Base-by-base conservation (phyloP, 2,329 filamentous ascomycete genomes). In the Fonsecaea erecta region DNA sequence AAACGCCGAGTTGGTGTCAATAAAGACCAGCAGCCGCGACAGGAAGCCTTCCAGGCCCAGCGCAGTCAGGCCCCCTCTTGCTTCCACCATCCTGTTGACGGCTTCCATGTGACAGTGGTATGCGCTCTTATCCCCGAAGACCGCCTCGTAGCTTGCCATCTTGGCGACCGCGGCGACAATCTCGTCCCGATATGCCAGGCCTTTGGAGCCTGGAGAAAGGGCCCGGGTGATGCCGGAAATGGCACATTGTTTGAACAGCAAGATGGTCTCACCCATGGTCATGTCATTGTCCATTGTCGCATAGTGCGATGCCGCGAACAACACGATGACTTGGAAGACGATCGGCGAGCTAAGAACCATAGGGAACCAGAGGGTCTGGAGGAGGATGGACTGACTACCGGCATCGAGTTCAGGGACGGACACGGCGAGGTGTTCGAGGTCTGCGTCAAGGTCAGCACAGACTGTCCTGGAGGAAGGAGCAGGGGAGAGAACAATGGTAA, bases 91-190 rank as follows among this genome's bases (percentile, higher is more conserved):
- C 18, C 76, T 73, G 40, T 71, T 66, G 28, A 84, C 73, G 3
- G 78, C 82, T 1, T 74, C 73, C 82, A 84, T 84, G 73, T 85
- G 82, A 2, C 79, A 77, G 57, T 76, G 73, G 64, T 81, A 84
- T 14, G 77, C 75, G 2, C 75, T 71, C 21, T 75, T 69, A 21
- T 77, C 75, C 24, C 82, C 82, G 67, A 80, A 83, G 66, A 83
- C 79, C n/a, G 81, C 81, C 69, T 85, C 83, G 70, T 82, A 84
- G 65, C 78, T 80, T 9, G 82, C 82, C 81, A 85, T 82, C 67
- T 82, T 81, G 35, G 80, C 80, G 3, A 83, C 80, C 2, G 82
- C 81, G 8, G 78, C 80, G 57, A 84, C 77, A 34, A 83, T 66
- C 14, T 77, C 77, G 68, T 84, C 64, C 1, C 52, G 40, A n/a